Evolutionary conservation across 2,329 filamentous ascomycete genomes (phyloP).

Genomic region (Iodosphaeria phyllophila): DNA sequence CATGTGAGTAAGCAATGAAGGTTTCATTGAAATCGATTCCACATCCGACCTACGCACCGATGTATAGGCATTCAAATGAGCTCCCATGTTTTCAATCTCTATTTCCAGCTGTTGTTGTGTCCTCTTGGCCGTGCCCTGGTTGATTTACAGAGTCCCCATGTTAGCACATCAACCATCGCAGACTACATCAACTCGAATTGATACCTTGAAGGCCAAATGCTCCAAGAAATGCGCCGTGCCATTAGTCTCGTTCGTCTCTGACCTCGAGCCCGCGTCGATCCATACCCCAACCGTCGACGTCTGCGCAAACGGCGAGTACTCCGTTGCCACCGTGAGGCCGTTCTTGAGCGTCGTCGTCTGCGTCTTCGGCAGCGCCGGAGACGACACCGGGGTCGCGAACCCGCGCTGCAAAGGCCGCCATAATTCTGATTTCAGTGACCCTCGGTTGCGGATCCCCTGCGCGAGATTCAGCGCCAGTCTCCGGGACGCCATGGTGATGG

Average conservation of each 20-base stretch:
- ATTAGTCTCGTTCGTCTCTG: constrained; percentile 97
- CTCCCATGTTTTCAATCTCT: constrained; percentile 99
- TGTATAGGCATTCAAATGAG: constrained; percentile 97
- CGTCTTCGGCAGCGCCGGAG: constrained; percentile 53
- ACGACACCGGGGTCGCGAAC: constrained; percentile 67
- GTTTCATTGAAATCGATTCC: too few relatives aligned
- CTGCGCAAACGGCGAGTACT: constrained; percentile 95
- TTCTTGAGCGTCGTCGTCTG: constrained; percentile 94
- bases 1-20: too few relatives aligned
- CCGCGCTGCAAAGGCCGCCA: constrained; percentile 64
- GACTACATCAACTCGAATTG: too few relatives aligned
- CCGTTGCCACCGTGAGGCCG: constrained; percentile 93
- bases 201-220: constrained; percentile 98
- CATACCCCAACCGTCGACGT: constrained; percentile 96
- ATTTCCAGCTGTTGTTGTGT: constrained; percentile 96
- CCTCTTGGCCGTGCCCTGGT: constrained; percentile 75
- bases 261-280: constrained; percentile 97
- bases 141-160: constrained; percentile 1
- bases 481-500: constrained; percentile 67
- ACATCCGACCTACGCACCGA: too few relatives aligned
- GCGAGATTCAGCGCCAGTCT: constrained; percentile 91
- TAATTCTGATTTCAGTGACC: too few relatives aligned
- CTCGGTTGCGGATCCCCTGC: constrained; percentile 74
- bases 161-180: too few relatives aligned
- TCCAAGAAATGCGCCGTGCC: constrained; percentile 99